phyloP scores from a whole-genome alignment of 768 basidiomycete genomes.

The Pholiota molesta region DNA sequence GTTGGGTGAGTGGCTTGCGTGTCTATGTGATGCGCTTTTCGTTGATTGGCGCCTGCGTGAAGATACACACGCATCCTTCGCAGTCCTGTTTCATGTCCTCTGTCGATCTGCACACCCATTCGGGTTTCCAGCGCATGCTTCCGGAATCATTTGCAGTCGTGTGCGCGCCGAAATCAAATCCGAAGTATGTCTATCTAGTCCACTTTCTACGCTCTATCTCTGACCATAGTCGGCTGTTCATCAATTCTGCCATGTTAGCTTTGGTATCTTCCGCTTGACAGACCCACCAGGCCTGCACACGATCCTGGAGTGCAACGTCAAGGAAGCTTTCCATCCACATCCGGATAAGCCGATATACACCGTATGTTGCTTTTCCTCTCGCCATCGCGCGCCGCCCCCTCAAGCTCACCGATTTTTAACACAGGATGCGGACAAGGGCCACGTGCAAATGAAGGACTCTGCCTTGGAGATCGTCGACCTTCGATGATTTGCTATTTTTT shows the following conservation, averaged over 20 bases:
- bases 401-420: constrained; percentile 4
- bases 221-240: background rate
- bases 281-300: constrained; percentile 82
- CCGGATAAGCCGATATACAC: constrained; percentile 85
- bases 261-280: constrained; percentile 88
- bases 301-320: constrained; percentile 66
- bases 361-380: constrained; percentile 45
- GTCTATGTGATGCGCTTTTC: constrained; percentile 9
- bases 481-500: constrained; percentile 36
- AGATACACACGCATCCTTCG: constrained; percentile 94
- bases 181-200: constrained; percentile 52
- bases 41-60: constrained; percentile 3
- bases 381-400: background rate
- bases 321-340: constrained; percentile 87
- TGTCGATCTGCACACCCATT: constrained; percentile 90
- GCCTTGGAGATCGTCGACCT: constrained; percentile 85
- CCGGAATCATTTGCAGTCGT: constrained; percentile 94
- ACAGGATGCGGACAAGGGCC: constrained; percentile 84
- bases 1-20: constrained; percentile 68
- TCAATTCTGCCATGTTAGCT: constrained; percentile 42
- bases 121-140: constrained; percentile 86
- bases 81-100: constrained; percentile 97
- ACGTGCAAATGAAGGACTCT: constrained; percentile 77
- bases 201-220: background rate
- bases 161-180: constrained; percentile 79